Evolutionary conservation across 225 moss, liverwort and hornwort species (phyloP).

Genomic region (Pseudoscleropodium purum): DNA sequence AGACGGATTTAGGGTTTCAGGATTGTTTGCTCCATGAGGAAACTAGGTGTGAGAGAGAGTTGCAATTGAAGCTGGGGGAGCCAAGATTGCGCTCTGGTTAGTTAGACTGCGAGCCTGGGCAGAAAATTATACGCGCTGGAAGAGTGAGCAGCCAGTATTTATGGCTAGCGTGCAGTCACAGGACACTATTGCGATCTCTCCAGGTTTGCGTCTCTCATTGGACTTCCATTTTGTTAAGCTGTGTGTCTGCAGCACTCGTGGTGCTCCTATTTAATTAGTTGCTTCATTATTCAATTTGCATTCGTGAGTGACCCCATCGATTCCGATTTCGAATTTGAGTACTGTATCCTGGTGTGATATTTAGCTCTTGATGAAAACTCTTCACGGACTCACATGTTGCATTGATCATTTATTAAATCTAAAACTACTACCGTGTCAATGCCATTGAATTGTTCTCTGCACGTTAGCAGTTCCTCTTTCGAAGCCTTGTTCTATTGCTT

Average conservation of each 20-base stretch:
- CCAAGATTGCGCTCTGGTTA: neutral
- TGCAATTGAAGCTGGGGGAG: neutral
- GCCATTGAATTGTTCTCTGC: neutral
- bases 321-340: neutral
- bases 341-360: neutral
- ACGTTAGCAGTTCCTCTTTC: neutral
- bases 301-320: neutral
- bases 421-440: neutral
- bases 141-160: neutral
- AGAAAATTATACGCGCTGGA: neutral
- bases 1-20: neutral
- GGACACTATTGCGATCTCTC: constrained; percentile 3
- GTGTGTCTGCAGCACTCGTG: neutral
- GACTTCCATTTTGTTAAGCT: neutral
- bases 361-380: neutral
- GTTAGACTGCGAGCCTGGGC: neutral
- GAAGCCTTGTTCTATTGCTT: neutral
- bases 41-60: neutral
- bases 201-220: constrained; percentile 6
- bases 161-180: constrained; percentile 24
- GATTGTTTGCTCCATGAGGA: neutral
- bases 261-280: neutral
- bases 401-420: neutral
- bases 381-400: neutral
- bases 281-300: neutral